Evolutionary conservation across 805 yeast genomes (phyloP), one percentile per base, ranked within the genome.

Genomic region (Grigorovia transvaalensis): DNA sequence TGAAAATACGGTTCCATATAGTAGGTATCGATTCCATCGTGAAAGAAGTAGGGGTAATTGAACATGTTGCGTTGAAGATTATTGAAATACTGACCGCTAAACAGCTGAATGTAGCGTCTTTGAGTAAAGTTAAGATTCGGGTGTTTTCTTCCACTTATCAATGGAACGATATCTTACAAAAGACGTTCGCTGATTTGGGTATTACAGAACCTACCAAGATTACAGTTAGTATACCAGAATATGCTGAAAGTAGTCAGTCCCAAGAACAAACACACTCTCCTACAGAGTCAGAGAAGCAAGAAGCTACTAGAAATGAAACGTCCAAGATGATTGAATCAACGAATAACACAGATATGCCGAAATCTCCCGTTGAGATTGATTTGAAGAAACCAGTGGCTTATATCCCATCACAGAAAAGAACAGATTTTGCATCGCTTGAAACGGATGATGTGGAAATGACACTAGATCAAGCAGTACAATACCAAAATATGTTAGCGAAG

Each of bases 391-490:
- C 60, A 2, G 52, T 54, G 2, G 64, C 60, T 6, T 64, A 56
- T 47, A 42, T 59, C 9, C 65, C 68, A 6, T 46, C 60, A 12
- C 17, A 40, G 27, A 23, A 23, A 23, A 23, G 27, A 6, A 23
- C 27, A 23, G 27, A 23, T 4, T 23, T 23, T 23, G 27, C 27
- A 4, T 23, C 27, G 27, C 27, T 23, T 6, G 27, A 23, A 23
- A 72, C 70, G 0, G 68, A 65, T 0, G 61, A 60, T 2, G 74
- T 72, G 50, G 80, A 78, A 27, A 61, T 81, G 58, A 71, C 78
- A 0, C 68, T 77, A 5, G 73, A 74, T 2, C 83, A 81, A 54
- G 84, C 82, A 2, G 70, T 71, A 49, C 65, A 68, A 20, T 82
- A 81, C 57, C 84, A 79, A 56, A 62, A 74, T 17, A 70, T 79